A percentile compares a stretch with the other conserved stretches of the same genome.
These are phyloP conservation scores for Wickerhamomyces xylosicus DNA, from an alignment of 805 yeast genomes.

Conservation along the genomic window DNA sequence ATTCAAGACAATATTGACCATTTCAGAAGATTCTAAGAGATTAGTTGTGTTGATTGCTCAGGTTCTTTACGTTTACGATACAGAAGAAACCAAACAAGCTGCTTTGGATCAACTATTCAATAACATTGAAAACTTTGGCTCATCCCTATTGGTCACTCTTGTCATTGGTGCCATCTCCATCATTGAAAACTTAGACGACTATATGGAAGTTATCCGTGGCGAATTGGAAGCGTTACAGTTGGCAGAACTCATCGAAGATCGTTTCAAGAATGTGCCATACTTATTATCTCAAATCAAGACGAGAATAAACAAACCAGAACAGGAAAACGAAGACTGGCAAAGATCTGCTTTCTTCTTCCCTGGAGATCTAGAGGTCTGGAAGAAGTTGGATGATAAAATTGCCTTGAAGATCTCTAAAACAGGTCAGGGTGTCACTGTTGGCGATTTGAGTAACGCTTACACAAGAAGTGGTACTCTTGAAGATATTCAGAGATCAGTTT, in stretches of 20 bases:
- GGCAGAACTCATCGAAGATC: slow-evolving; percentile 37
- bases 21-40: slow-evolving; percentile 47
- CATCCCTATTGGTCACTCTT: slow-evolving; percentile 56
- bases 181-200: slow-evolving; percentile 47
- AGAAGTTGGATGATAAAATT: slow-evolving; percentile 40
- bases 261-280: slow-evolving; percentile 44
- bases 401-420: slow-evolving; percentile 51
- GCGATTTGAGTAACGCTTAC: slow-evolving; percentile 42
- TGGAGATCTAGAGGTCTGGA: slow-evolving; percentile 60
- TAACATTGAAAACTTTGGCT: slow-evolving; percentile 52
- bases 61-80: slow-evolving; percentile 66
- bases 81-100: slow-evolving; percentile 68
- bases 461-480: slow-evolving; percentile 36
- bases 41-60: slow-evolving; percentile 70
- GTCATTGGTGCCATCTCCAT: slow-evolving; percentile 75
- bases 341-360: slow-evolving; percentile 71
- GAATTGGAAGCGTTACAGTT: slow-evolving; percentile 50
- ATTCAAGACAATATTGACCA: slow-evolving; percentile 51
- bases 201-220: slow-evolving; percentile 49
- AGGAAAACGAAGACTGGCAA: slow-evolving; percentile 39
- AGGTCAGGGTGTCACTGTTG: slow-evolving; percentile 35
- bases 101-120: slow-evolving; percentile 76
- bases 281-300: slow-evolving; percentile 42
- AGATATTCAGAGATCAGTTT: slow-evolving; percentile 57
- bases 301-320: slow-evolving; percentile 21